Evolutionary conservation across 805 yeast species (phyloP), one percentile per base, ranked within the genome.

Genomic region (Candida endomychidarum): DNA sequence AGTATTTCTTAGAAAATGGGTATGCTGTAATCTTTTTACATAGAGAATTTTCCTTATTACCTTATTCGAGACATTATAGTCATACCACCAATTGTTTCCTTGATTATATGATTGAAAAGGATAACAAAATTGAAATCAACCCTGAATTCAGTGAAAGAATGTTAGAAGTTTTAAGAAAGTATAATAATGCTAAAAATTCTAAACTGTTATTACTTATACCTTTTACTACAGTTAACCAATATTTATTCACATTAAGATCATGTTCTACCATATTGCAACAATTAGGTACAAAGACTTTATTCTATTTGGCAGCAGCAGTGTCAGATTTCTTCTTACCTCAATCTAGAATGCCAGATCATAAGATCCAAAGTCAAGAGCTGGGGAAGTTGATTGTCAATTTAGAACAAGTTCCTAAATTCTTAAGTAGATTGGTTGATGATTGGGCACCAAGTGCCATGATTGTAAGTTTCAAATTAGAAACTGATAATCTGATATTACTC

Each of bases 391-490:
- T 83, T 7, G 86, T 93, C 8, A 85, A 89, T 51, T 67, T 93
- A 49, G 97, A 91, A 57, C 98, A 96, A 4, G 99, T 93, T 3
- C 99, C 99, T 14, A 93, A 93, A 57, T 91, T 93, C 52, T 73
- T 93, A 53, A 78, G 87, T 48, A 72, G 96, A 41, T 67, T 93
- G 45, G 97, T 90, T 1, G 95, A 87, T 48, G 75, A 81, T 8
- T 93, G 99, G 99, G 96, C 96, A 0, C 96, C 95, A 2, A 78
- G 81, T 9, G 95, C 97, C 1, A 86, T 89, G 95, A 87, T 93
- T 42, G 85, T 91, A 1, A 86, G 96, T 12, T 93, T 93, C 67
- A 93, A 93, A 61, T 74, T 93, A 37, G 99, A 93, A 57, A 93
- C 99, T 0, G 99, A 93, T 59, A 58, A 64, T 41, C 50, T 67